Conservation (phyloP, 2,329 filamentous ascomycete genomes). For the Onygenales sp. region DNA sequence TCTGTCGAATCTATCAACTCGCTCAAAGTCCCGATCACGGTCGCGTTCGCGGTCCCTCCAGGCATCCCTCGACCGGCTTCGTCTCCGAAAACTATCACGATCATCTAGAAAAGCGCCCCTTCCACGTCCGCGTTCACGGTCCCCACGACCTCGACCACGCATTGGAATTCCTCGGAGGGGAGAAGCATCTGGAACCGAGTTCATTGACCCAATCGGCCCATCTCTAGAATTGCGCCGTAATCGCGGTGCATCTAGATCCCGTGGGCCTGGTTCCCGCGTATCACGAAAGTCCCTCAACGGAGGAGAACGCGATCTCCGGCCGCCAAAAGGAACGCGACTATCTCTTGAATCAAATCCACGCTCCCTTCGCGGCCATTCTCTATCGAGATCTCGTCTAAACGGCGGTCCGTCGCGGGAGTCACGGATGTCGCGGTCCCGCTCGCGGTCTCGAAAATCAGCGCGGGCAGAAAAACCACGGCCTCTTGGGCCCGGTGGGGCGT, state of each 20-base stretch:
- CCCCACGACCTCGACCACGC: conserved; percentile 34
- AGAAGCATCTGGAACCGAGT: conserved; percentile 26
- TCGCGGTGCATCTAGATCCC: conserved; percentile 30
- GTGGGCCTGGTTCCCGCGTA: conserved; percentile 23
- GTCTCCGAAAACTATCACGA: conserved; percentile 32
- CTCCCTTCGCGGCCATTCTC: conserved; percentile 38
- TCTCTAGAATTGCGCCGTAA: conserved; percentile 37
- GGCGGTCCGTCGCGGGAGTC: conserved; percentile 23
- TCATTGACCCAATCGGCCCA: conserved; percentile 29
- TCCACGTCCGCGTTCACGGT: conserved; percentile 35
- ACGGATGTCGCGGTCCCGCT: conserved; percentile 24
- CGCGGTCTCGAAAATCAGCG: conserved; percentile 51
- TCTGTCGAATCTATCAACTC: conserved; percentile 19
- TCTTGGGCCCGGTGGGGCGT: conserved; percentile 35
- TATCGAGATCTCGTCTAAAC: conserved; percentile 33
- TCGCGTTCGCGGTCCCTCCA: conserved; percentile 33
- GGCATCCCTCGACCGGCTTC: conserved; percentile 36
- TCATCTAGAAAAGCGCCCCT: conserved; percentile 31
- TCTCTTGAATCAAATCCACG: conserved; percentile 38
- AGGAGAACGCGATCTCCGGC: conserved; percentile 37
- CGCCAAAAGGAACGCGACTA: conserved; percentile 33
- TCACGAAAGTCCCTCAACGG: conserved; percentile 31
- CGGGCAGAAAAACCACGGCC: conserved; percentile 52
- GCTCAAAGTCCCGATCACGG: conserved; percentile 20
- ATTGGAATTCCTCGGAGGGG: conserved; percentile 27